These are phyloP conservation scores for Russula sp. DNA, from an alignment of 768 basidiomycete species.

Conservation along the genomic window DNA sequence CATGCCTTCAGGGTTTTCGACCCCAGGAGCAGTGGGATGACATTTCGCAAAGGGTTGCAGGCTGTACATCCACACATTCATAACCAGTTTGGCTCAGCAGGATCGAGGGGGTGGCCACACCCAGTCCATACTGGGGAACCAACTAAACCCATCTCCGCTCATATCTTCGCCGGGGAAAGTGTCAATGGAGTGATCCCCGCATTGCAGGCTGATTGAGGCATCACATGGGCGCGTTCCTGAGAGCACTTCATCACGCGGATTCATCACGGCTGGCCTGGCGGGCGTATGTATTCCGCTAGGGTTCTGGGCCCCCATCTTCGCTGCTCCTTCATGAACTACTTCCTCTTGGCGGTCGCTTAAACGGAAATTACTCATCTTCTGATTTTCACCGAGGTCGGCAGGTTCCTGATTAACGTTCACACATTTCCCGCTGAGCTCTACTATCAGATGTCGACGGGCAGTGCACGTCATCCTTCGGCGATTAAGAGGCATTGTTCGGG, in stretches of 20 bases:
- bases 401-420: not conserved
- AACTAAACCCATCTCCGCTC: constrained; percentile 35
- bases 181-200: constrained; percentile 32
- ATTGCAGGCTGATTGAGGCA: constrained; percentile 31
- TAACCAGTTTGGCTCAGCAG: not conserved
- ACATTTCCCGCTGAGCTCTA: not conserved
- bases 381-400: not conserved
- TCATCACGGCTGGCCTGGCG: not conserved
- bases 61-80: not conserved
- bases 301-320: not conserved
- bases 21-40: not conserved
- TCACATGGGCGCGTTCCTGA: constrained; percentile 3
- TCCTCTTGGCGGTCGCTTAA: constrained; percentile 41
- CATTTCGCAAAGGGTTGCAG: not conserved
- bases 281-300: not conserved
- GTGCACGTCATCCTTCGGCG: constrained; percentile 1
- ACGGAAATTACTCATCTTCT: constrained; percentile 39
- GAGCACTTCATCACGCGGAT: not conserved
- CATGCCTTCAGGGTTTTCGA: not conserved
- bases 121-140: not conserved
- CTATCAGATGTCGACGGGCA: not conserved
- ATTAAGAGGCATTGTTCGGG: not conserved
- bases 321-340: constrained; percentile 29
- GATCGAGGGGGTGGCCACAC: not conserved
- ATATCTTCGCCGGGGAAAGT: constrained; percentile 44